Conservation (phyloP, 345 rosid genomes). For the Carallia pectinifolia region DNA sequence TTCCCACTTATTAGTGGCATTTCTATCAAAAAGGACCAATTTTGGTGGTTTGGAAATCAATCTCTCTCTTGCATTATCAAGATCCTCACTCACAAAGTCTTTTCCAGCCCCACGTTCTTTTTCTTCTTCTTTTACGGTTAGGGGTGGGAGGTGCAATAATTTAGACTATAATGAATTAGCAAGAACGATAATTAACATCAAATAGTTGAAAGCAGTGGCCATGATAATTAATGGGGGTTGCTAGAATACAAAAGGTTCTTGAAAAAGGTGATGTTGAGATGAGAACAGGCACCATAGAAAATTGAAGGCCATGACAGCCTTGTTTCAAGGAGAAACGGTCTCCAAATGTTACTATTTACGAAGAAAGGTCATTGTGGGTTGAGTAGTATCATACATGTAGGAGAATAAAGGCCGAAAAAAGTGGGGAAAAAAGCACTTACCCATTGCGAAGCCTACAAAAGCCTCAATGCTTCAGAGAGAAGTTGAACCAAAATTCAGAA, state of each 20-base stretch:
- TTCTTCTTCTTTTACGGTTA: conserved; percentile 10
- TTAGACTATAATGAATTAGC: conserved; percentile 18
- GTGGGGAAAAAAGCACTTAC: conserved; percentile 14
- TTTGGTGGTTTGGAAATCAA: neutral
- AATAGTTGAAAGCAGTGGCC: conserved; percentile 24
- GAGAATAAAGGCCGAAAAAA: conserved; percentile 35
- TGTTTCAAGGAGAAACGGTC: conserved; percentile 43
- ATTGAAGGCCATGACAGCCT: conserved; percentile 42
- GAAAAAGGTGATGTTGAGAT: conserved; percentile 41
- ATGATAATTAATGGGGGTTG: conserved; percentile 32
- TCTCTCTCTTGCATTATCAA: conserved; percentile 9
- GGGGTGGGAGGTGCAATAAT: conserved; percentile 23
- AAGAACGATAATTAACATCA: conserved; percentile 34
- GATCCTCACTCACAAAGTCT: conserved; percentile 13
- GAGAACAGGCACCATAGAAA: conserved; percentile 3
- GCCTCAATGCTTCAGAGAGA: conserved; percentile 15
- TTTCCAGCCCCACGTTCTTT: conserved; percentile 8
- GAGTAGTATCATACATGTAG: conserved; percentile 9
- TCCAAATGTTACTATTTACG: conserved; percentile 38
- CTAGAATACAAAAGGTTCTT: conserved; percentile 26
- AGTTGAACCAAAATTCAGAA: conserved; percentile 14
- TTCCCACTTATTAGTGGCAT: conserved; percentile 26
- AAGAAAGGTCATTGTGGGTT: conserved; percentile 40
- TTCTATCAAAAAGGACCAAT: neutral
- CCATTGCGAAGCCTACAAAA: conserved; percentile 36